These are phyloP conservation scores for Talaromyces liani DNA, from an alignment of 495 filamentous ascomycete genomes.

Conservation along the genomic window DNA sequence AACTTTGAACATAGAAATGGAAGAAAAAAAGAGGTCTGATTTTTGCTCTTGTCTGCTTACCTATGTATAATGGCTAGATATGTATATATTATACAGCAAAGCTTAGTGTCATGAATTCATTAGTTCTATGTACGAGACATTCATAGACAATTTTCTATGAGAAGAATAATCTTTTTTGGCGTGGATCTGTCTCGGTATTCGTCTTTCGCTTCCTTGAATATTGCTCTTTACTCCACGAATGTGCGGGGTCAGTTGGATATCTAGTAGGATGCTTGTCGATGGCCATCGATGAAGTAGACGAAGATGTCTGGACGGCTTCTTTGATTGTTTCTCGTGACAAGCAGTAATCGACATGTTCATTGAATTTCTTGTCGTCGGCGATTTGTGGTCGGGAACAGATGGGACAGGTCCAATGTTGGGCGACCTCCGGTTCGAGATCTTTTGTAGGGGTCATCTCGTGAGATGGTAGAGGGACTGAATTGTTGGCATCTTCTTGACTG, in stretches of 20 bases:
- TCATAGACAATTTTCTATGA: not conserved
- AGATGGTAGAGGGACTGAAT: slow-evolving; percentile 4
- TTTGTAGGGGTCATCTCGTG: not conserved
- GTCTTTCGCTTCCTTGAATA: slow-evolving; percentile 1
- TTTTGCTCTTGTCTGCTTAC: not conserved
- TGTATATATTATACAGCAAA: not conserved
- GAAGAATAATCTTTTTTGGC: slow-evolving; percentile 5
- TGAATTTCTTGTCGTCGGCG: slow-evolving; percentile 73
- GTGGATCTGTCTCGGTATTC: not conserved
- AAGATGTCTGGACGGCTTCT: slow-evolving; percentile 56
- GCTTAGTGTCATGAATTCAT: not conserved
- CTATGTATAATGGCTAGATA: not conserved
- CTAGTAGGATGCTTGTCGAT: not conserved
- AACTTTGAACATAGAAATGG: not conserved
- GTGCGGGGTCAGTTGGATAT: not conserved
- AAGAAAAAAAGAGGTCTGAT: not conserved
- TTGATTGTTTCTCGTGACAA: slow-evolving; percentile 79
- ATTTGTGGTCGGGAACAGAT: slow-evolving; percentile 70
- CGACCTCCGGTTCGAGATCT: slow-evolving; percentile 9
- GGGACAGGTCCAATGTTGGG: slow-evolving; percentile 67
- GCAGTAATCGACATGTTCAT: slow-evolving; percentile 91
- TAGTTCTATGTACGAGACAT: not conserved
- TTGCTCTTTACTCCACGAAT: not conserved
- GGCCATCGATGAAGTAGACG: not conserved
- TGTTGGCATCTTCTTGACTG: slow-evolving; percentile 46